Evolutionary conservation across 495 filamentous ascomycete species (phyloP), one percentile per base, ranked within the genome.

Genomic region (Lophium mytilinum): DNA sequence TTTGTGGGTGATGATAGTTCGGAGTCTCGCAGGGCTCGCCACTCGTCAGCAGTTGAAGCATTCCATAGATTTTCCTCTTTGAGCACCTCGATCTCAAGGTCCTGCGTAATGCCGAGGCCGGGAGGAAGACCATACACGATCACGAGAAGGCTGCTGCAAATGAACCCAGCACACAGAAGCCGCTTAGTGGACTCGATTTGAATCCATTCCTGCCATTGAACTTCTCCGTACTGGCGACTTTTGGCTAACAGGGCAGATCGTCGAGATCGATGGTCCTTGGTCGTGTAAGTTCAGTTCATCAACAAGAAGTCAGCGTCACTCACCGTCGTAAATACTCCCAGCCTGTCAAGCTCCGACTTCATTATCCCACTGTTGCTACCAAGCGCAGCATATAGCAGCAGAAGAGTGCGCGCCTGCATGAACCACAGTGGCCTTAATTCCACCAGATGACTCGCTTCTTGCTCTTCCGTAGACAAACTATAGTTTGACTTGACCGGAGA

Each of bases 151-250:
- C 54, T 60, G 42, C 34, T 42, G 42, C 47, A 43, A 40, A 60
- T 60, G 30, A 60, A 60, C 40, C 54, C 49, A 5, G 50, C 57
- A 34, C 57, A 60, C 2, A 60, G 50, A 5, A 60, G 34, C 4
- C 57, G 21, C 24, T 60, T 60, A 17, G 36, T 35, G 7, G 57
- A 60, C 33, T 60, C 57, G 15, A 34, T 11, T 18, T 36, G 17
- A 35, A 60, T 55, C 57, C 57, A 60, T 15, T 60, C 57, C 39
- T 54, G 50, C 57, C 57, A 60, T 10, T 21, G 19, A 15, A 55
- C 12, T 10, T 42, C 40, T 19, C 14, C 19, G 19, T 55, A 15
- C 8, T 24, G 17, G 17, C 15, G n/a, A 21, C 9, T 17, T 8
- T 37, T n/a, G 10, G 18, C 4, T 14, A 37, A 21, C 11, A 60